Base-by-base conservation (phyloP, 176 grass and related monocot species). In the Musa troglodytarum region DNA sequence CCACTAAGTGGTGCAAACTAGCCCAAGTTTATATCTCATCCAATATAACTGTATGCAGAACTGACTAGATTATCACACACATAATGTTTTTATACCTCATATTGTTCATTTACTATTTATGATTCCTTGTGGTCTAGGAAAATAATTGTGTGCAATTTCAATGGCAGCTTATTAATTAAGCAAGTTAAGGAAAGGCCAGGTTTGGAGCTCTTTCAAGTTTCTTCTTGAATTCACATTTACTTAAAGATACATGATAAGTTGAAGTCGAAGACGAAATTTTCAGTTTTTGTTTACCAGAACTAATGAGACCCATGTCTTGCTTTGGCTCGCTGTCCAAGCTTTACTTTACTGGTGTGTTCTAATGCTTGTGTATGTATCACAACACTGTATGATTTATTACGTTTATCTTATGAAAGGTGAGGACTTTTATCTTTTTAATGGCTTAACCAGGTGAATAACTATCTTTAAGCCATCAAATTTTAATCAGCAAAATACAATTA, bases 401-500 rank as follows among this genome's bases (percentile, higher is more conserved):
- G 34, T 43, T 43, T 43, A 43, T 43, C 34, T 43, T 43, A 43
- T 43, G 4, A 43, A 43, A 43, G 4, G 34, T 4, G 34, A 43
- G 34, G 34, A 43, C 34, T 43, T 43, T 43, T 43, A 43, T 65
- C 1, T 65, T 8, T 50, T 50, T n/a, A 20, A 50, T n/a, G n/a
- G 16, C 43, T 70, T 70, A 6, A 15, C 26, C 53, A 57, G 52
- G 12, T 24, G 20, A 29, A 16, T 8, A n/a, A 29, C 17, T 54
- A 28, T 16, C 11, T n/a, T 68, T 78, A 28, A 50, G 21, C n/a
- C 19, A 10, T 53, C 26, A 14, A 53, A 20, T 29, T 9, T 78
- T 59, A 16, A 77, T 50, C 69, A 77, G 49, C 11, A 73, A 63
- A 55, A 34, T 72, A 24, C 54, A 81, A 53, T 76, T 34, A 25